Percentiles rank a stretch among this genome's conserved stretches.
Evolutionary conservation across 2,329 filamentous ascomycete genomes (phyloP).

Genomic region (Cercospora nicotianae): DNA sequence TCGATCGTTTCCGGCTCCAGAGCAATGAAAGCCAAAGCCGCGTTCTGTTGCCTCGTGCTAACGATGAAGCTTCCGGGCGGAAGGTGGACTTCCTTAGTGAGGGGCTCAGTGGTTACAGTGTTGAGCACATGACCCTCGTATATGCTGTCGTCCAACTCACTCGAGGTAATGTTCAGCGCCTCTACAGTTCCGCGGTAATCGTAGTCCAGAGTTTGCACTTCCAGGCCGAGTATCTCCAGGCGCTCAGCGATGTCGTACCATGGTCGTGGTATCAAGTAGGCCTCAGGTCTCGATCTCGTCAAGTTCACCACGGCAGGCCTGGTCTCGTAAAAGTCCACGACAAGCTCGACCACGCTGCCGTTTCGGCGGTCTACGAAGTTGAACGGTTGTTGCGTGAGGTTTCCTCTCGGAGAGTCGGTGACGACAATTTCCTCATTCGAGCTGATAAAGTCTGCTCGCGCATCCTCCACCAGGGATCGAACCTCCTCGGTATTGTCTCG

Average conservation of each 20-base stretch:
- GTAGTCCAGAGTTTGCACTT: constrained; percentile 36
- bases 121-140: constrained; percentile 41
- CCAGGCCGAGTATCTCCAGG: constrained; percentile 36
- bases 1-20: constrained; percentile 43
- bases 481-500: constrained; percentile 35
- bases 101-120: constrained; percentile 36
- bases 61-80: constrained; percentile 40
- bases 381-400: constrained; percentile 33
- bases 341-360: constrained; percentile 39
- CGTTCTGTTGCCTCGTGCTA: constrained; percentile 41
- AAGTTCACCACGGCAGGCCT: constrained; percentile 38
- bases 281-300: constrained; percentile 38
- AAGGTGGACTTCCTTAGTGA: constrained; percentile 33
- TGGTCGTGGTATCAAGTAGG: constrained; percentile 41
- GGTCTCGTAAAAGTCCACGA: constrained; percentile 38
- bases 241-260: constrained; percentile 41
- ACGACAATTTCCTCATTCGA: constrained; percentile 37
- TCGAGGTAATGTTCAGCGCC: constrained; percentile 39
- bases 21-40: constrained; percentile 41
- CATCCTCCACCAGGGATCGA: constrained; percentile 35
- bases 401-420: constrained; percentile 36
- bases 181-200: constrained; percentile 38
- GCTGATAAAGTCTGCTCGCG: constrained; percentile 32
- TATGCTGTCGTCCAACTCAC: constrained; percentile 34
- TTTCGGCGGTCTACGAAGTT: constrained; percentile 39